Percentiles rank a stretch among this genome's conserved stretches.
phyloP scores from a whole-genome alignment of 2,329 filamentous ascomycete species.

The Diaporthe sp. region DNA sequence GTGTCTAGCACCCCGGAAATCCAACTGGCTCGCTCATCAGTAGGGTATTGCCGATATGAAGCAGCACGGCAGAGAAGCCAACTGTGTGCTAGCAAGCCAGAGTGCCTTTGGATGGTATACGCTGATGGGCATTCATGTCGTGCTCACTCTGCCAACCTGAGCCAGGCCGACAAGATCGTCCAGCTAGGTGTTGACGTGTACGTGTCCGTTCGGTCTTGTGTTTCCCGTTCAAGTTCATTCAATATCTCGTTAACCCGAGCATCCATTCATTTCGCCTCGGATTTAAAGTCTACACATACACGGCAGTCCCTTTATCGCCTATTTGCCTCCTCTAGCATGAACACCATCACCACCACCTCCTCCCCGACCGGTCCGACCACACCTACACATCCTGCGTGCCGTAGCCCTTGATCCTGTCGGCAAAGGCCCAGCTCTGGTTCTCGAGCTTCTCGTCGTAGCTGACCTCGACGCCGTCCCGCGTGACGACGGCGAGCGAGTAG shows the following conservation, averaged over 20 bases:
- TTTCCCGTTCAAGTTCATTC: background rate
- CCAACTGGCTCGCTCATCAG: background rate
- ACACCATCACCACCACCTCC: background rate
- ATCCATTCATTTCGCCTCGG: slow-evolving; percentile 8
- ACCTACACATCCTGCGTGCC: slow-evolving; percentile 81
- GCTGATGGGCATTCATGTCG: background rate
- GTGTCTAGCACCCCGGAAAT: background rate
- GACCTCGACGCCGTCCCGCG: slow-evolving; percentile 88
- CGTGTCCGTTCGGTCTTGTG: background rate
- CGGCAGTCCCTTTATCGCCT: background rate
- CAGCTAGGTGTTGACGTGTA: background rate
- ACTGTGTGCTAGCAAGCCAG: too few species aligned
- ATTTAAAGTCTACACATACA: slow-evolving; percentile 7
- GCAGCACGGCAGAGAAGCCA: background rate
- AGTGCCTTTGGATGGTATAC: background rate
- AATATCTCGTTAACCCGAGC: slow-evolving; percentile 1
- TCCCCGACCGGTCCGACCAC: background rate
- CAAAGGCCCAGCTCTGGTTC: slow-evolving; percentile 98
- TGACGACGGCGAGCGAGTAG: slow-evolving; percentile 92
- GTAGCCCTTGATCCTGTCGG: slow-evolving; percentile 93
- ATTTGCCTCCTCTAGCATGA: background rate
- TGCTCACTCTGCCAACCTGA: background rate
- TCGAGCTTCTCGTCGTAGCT: slow-evolving; percentile 90
- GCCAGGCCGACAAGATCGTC: background rate
- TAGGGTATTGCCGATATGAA: background rate